Evolutionary conservation across 805 yeast species (phyloP).

Genomic region (Sugiyamaella qingdaonensis): DNA sequence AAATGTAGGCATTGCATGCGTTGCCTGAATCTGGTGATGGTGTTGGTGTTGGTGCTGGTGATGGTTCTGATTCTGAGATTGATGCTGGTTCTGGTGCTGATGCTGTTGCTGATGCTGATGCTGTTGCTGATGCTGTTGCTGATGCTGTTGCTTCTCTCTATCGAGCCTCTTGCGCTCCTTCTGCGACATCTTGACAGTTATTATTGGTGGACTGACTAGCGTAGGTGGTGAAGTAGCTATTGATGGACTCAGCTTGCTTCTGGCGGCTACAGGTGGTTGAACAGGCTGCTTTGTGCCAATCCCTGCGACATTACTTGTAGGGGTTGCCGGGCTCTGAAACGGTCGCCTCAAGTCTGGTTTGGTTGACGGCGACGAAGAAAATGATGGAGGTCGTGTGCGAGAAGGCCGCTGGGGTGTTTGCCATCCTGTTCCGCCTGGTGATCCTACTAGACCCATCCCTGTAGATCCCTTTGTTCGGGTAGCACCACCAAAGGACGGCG

Average conservation of each 20-base stretch:
- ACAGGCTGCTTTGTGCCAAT: constrained; percentile 8
- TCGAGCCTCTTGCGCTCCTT: constrained; percentile 47
- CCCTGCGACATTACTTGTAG: neutral
- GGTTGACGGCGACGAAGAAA: neutral
- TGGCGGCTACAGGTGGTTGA: neutral
- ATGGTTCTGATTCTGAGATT: constrained; percentile 9
- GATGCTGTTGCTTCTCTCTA: constrained; percentile 32
- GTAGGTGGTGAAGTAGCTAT: neutral
- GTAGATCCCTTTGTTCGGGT: neutral
- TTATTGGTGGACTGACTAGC: neutral
- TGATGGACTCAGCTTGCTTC: constrained; percentile 7
- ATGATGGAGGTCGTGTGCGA: neutral
- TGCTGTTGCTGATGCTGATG: constrained; percentile 5
- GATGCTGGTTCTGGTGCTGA: constrained; percentile 32
- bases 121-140: constrained; percentile 10
- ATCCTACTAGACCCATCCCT: neutral
- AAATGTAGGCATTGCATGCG: constrained; percentile 5
- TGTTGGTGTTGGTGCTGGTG: constrained; percentile 1
- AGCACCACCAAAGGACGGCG: neutral
- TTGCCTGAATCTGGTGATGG: constrained; percentile 2
- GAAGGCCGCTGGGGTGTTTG: neutral
- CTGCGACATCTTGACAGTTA: constrained; percentile 49
- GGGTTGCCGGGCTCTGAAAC: neutral
- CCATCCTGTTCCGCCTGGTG: neutral
- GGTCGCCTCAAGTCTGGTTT: neutral